Conservation (phyloP, 2,329 filamentous ascomycete species). For the Diaporthe humulicola region DNA sequence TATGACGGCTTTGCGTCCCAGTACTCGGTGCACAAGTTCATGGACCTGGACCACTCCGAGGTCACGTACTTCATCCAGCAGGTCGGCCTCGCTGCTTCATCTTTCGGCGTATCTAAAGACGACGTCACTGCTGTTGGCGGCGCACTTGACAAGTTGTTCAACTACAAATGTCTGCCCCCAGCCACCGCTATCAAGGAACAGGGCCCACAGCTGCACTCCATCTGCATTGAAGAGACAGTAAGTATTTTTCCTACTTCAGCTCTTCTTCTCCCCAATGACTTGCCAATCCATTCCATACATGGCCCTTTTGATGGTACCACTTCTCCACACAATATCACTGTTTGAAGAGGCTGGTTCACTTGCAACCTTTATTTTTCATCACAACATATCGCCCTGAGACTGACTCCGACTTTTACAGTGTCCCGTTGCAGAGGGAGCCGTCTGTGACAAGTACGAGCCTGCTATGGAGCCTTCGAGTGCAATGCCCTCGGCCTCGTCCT, state of each 20-base stretch:
- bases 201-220: slow-evolving; percentile 63
- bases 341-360: too few species aligned
- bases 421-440: slow-evolving; percentile 58
- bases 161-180: slow-evolving; percentile 62
- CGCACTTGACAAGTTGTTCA: slow-evolving; percentile 65
- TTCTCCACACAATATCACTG: background rate
- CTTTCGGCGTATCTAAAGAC: slow-evolving; percentile 68
- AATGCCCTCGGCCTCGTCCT: background rate
- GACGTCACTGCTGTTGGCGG: slow-evolving; percentile 64
- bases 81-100: slow-evolving; percentile 67
- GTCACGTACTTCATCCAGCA: slow-evolving; percentile 72
- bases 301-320: background rate
- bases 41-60: slow-evolving; percentile 65
- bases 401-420: slow-evolving; percentile 50
- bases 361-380: background rate
- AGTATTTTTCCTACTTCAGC: background rate
- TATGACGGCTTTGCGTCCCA: slow-evolving; percentile 62
- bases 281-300: background rate
- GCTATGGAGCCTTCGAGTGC: slow-evolving; percentile 43
- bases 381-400: background rate
- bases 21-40: slow-evolving; percentile 71
- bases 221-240: slow-evolving; percentile 62
- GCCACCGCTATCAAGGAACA: slow-evolving; percentile 59
- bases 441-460: slow-evolving; percentile 59
- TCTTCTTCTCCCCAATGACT: too few species aligned